phyloP scores from a whole-genome alignment of 2,329 filamentous ascomycete species.

The Diaporthe amygdali region DNA sequence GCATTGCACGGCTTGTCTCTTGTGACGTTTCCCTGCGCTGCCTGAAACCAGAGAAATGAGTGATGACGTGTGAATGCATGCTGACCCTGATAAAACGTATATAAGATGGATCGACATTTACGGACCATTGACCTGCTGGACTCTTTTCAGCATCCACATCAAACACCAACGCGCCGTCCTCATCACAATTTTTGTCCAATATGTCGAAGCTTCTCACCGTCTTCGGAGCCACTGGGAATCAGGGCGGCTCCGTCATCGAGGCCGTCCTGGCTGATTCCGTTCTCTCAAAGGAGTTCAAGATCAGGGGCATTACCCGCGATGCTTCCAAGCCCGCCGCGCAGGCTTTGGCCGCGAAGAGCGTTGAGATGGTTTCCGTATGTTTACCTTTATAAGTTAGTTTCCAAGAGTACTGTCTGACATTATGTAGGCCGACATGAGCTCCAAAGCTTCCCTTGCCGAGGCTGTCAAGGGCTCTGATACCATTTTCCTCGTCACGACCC shows the following conservation, averaged over 20 bases:
- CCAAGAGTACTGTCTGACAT: too few species aligned
- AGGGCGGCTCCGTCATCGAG: slow-evolving; percentile 53
- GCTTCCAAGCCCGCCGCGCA: slow-evolving; percentile 44
- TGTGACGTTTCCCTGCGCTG: background rate
- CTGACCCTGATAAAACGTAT: background rate
- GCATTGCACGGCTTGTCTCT: background rate
- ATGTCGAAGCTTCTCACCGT: slow-evolving; percentile 37
- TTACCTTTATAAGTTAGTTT: too few species aligned
- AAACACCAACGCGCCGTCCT: too few species aligned
- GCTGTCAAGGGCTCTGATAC: slow-evolving; percentile 49
- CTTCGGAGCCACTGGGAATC: slow-evolving; percentile 55
- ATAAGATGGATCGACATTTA: too few species aligned
- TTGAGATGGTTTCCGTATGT: too few species aligned
- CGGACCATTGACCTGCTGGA: too few species aligned
- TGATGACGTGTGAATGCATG: background rate
- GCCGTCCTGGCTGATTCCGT: slow-evolving; percentile 50
- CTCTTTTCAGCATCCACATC: too few species aligned
- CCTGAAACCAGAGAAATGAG: background rate
- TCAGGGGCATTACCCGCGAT: slow-evolving; percentile 55
- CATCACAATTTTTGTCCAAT: too few species aligned
- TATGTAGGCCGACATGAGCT: slow-evolving; percentile 46
- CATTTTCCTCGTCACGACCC: slow-evolving; percentile 42
- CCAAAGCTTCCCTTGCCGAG: slow-evolving; percentile 37
- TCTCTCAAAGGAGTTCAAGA: slow-evolving; percentile 48
- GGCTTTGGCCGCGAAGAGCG: slow-evolving; percentile 43